Base-by-base conservation (phyloP, 2,329 filamentous ascomycete species). In the Ilyonectria sp. region DNA sequence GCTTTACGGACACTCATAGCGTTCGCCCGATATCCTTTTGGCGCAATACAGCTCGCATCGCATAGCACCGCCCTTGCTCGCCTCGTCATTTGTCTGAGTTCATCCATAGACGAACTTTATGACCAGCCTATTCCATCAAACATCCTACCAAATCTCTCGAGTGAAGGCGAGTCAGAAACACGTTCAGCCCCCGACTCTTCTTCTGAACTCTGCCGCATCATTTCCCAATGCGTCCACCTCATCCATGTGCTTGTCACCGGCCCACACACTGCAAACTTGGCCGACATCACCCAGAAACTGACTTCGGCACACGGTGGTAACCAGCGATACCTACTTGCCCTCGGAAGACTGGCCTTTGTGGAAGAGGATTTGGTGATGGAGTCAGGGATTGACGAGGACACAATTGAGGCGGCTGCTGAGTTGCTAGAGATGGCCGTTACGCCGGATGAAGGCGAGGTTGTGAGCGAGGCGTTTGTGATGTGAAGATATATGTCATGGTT, bases 281-380 rank as follows among this genome's bases (percentile, higher is more conserved):
- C 82, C 21, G 89, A 95, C 71, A 89, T 97, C 69, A 87, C 90
- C 55, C 86, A 88, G 55, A 97, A 95, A 78, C 84, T 97, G 6
- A 86, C 87, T 0, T 87, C 88, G 9, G 88, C 93, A 0, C 86
- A 89, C 6, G 93, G 94, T 3, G 93, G 91, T 0, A 89, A 90
- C 58, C 94, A 97, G 76, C 94, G 94, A 59, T 95, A 97, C 75
- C 84, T 97, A 1, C 88, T 98, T 10, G 90, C 90, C 2, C 83
- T 99, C 50, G 94, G 94, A 0, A 84, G 95, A 47, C 82, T 98
- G n/a, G 94, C 93, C 0, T 98, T 97, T 78, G 91, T 90, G 6
- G 89, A 91, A 56, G 94, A 97, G 68, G 92, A 94, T 33, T 80
- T 93, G 9, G 87, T 96, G 11, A 86, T 97, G 31, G 94, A 98